Base-by-base conservation (phyloP, 2,329 filamentous ascomycete species). In the Penicillium thymicola region DNA sequence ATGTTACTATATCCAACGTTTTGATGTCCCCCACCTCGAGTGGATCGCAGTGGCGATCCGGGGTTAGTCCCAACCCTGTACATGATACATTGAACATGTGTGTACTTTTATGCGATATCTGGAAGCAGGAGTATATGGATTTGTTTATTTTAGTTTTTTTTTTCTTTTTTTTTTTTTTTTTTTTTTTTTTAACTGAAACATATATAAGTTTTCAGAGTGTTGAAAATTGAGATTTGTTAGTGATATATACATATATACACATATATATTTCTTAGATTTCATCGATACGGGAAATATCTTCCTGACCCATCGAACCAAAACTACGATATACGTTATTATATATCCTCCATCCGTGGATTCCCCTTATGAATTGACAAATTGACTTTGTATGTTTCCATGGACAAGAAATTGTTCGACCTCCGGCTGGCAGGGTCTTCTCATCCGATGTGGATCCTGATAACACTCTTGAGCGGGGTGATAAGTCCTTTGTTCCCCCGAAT, bases 41-140 rank as follows among this genome's bases (percentile, higher is more conserved):
- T 65, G 62, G 64, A 62, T 58, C 62, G 34, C 50, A 53, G 52
- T 43, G 62, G 49, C 59, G 62, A 65, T 65, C 64, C 64, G 64
- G 64, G 64, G 63, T 63, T 52, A 55, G 53, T 52, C 50, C 55
- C 54, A 48, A 30, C n/a, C 38, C 38, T 36, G 48, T 51, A 51
- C 18, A 32, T 16, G 28, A 43, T 43, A 51, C 38, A 43, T 43
- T 14, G 38, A 6, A 43, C 43, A 14, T 44, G 42, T 44, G 42
- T 41, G 44, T 46, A 42, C 21, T 30, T 25, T 27, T 38, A 25
- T 37, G 25, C 28, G 14, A 37, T 5, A 14, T 21, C 27, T 48
- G 2, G 4, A 42, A 23, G 42, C 5, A 28, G 23, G 7, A n/a
- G 7, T 18, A 27, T 18, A 2, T 28, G 11, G 25, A 13, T n/a